Base-by-base conservation (phyloP, 1,284 basidiomycete species). In the Ceratobasidium sp. region DNA sequence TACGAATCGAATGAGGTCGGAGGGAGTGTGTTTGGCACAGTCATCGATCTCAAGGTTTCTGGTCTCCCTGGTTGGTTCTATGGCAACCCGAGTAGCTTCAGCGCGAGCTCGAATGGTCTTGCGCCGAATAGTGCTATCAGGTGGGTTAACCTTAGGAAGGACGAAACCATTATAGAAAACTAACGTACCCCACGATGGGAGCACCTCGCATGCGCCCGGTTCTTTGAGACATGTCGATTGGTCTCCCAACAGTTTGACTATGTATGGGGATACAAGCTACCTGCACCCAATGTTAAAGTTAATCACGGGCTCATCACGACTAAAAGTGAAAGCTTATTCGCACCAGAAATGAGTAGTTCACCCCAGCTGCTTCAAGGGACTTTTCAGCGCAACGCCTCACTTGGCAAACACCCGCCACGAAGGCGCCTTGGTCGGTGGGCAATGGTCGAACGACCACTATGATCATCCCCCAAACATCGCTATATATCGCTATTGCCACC, bases 1-100 rank as follows among this genome's bases (percentile, higher is more conserved):
- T 44, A 64, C 20, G n/a, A 64, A 64, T n/a, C 38, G 62, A 64
- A 64, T 14, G n/a, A 64, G n/a, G 18, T 46, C 23, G 62, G 41
- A 44, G 62, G 20, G 3, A 3, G 62, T 46, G 30, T 57, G 27
- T 57, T 57, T 23, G 23, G 30, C 8, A 23, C 41, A 20, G 8
- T 16, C 27, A 33, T 20, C 20, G 20, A 2, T n/a, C 18, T n/a
- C 27, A 30, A 30, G 27, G 27, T 30, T 12, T 8, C 20, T 23
- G 35, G 8, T 60, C 33, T 38, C 20, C 18, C 62, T 46, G 14
- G 62, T 44, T 12, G 18, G 20, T 7, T 12, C 10, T 44, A 18
- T 23, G 20, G 20, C 38, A 41, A 8, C 18, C 23, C n/a, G 50
- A 20, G 16, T 5, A 52, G 1, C 16, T 52, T 6, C 18, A 52